Base-by-base conservation (phyloP, 805 yeast genomes). In the Cyberlindnera mrakii region DNA sequence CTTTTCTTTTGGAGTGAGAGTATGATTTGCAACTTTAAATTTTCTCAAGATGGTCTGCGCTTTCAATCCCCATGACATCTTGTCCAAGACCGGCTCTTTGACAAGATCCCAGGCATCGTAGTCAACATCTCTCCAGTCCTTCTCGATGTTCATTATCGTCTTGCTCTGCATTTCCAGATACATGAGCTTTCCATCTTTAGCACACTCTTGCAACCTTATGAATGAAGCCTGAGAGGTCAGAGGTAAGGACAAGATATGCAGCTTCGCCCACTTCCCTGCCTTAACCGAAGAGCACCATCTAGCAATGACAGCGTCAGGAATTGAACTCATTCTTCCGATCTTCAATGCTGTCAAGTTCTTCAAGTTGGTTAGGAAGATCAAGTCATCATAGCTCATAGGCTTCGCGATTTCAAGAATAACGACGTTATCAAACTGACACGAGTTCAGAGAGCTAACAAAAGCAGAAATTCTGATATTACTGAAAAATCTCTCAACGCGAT, bases 401-500 rank as follows among this genome's bases (percentile, higher is more conserved):
- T 48, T 46, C 11, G 53, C 38, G 4, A 57, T 40, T 17, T 55
- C 57, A 19, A 55, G 33, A 4, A 53, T 39, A 4, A 47, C 38
- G 15, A 57, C 10, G 30, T 57, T 48, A 0, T 42, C 16, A 23
- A 54, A 57, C 5, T 33, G n/a, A 15, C 35, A 44, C 10, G 37
- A 9, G 38, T 50, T 50, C 23, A 57, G 40, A 1, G 48, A 23
- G 8, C 37, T 35, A 11, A 47, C 45, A n/a, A 55, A 40, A 7
- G 41, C 40, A 3, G 51, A 39, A 11, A 51, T 31, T 6, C 45
- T 37, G 13, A 60, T 33, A 45, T 65, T 64, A 4, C 51, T 44
- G 33, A 54, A 62, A 2, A 65, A 44, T 6, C 67, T 56, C 45
- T 67, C 71, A n/a, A 66, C 50, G 27, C 71, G 44, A 44, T 65